Conservation (phyloP, 306 rosid species). For the Gynostemma pentaphyllum region DNA sequence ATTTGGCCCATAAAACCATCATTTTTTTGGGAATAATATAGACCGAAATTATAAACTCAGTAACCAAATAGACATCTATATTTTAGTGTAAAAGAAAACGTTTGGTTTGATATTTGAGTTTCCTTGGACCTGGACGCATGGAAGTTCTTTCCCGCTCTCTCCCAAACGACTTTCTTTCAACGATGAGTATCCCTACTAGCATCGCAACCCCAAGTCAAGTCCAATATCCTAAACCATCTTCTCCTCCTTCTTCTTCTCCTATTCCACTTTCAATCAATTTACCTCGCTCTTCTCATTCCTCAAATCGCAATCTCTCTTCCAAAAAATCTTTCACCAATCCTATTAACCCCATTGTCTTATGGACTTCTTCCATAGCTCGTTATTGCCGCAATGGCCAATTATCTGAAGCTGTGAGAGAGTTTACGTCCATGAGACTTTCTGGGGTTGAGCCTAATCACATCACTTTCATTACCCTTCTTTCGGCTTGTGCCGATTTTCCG, state of each 20-base stretch:
- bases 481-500: slow-evolving; percentile 57
- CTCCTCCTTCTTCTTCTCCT: slow-evolving; percentile 6
- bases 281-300: slow-evolving; percentile 4
- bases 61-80: too few species aligned
- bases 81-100: too few species aligned
- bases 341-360: slow-evolving; percentile 32
- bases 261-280: slow-evolving; percentile 13
- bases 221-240: slow-evolving; percentile 24
- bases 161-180: slow-evolving; percentile 2
- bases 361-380: slow-evolving; percentile 75
- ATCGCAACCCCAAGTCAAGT: slow-evolving; percentile 20
- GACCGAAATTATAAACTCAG: too few species aligned
- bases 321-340: slow-evolving; percentile 12
- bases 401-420: slow-evolving; percentile 48
- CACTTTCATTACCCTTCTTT: slow-evolving; percentile 62
- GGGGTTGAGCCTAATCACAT: slow-evolving; percentile 55
- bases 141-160: not conserved
- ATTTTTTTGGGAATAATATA: too few species aligned
- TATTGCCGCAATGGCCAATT: slow-evolving; percentile 46
- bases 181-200: slow-evolving; percentile 31
- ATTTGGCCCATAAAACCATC: too few species aligned
- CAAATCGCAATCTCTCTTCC: slow-evolving; percentile 18
- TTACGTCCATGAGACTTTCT: slow-evolving; percentile 47
- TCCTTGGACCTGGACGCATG: too few species aligned
- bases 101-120: too few species aligned